Conservation (phyloP, 495 filamentous ascomycete species). For the Neurospora cerealis region DNA sequence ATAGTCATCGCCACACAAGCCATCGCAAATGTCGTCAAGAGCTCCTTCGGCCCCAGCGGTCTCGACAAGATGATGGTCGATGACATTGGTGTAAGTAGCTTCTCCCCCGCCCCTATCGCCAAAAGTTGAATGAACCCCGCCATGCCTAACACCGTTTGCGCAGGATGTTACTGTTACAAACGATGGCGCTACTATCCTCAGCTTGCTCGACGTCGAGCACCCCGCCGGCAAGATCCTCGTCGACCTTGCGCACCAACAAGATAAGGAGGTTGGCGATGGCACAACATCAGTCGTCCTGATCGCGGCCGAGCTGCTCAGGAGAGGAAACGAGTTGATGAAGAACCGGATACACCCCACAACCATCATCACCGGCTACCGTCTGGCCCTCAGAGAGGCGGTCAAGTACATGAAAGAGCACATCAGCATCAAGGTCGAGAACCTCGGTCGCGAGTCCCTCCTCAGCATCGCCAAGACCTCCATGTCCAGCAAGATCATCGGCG, state of each 20-base stretch:
- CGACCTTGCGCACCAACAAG: constrained; percentile 94
- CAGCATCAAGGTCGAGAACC: constrained; percentile 81
- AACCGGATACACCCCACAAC: constrained; percentile 99
- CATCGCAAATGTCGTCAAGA: constrained; percentile 97
- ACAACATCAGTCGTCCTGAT: constrained; percentile 97
- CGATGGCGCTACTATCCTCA: constrained; percentile 94
- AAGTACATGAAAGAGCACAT: constrained; percentile 99
- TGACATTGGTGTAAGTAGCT: constrained; percentile 75
- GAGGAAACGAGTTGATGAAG: constrained; percentile 97
- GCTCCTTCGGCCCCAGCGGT: constrained; percentile 93
- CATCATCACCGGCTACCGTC: constrained; percentile 95
- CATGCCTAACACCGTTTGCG: constrained; percentile 7
- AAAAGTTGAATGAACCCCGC: neutral
- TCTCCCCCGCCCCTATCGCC: constrained; percentile 3
- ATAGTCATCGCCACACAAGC: constrained; percentile 89
- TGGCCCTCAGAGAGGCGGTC: constrained; percentile 91
- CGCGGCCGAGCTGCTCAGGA: constrained; percentile 85
- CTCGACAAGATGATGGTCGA: constrained; percentile 99
- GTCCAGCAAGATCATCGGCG: constrained; percentile 97
- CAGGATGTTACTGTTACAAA: constrained; percentile 99
- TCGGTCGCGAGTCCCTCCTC: constrained; percentile 80
- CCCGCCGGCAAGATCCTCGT: constrained; percentile 98
- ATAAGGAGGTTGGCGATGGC: constrained; percentile 97
- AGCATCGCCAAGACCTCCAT: constrained; percentile 98
- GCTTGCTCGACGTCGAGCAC: constrained; percentile 91